Percentiles rank a stretch among this genome's conserved stretches.
Evolutionary conservation across 176 grass and related monocot genomes (phyloP).

Genomic region (Eremochloa ophiuroides): DNA sequence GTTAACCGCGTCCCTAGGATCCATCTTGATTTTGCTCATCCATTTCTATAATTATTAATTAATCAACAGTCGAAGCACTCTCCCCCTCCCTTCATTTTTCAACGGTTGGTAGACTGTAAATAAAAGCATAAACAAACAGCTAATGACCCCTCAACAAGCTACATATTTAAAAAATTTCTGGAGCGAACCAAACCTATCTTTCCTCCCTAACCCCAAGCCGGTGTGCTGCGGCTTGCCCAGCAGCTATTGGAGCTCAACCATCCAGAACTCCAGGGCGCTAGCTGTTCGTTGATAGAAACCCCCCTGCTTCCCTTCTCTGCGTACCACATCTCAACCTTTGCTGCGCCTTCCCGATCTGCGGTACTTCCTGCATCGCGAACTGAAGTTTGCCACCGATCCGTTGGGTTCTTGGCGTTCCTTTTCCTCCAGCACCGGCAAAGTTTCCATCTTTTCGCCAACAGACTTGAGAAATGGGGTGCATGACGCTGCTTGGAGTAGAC

Average conservation of each 20-base stretch:
- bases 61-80: not conserved
- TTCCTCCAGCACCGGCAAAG: conserved; percentile 20
- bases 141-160: conserved; percentile 38
- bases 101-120: conserved; percentile 46
- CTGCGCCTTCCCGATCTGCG: conserved; percentile 30
- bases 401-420: conserved; percentile 5
- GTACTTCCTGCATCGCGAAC: conserved; percentile 32
- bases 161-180: conserved; percentile 8
- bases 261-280: conserved; percentile 30
- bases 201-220: conserved; percentile 7
- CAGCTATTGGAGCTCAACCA: conserved; percentile 43
- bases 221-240: conserved; percentile 20
- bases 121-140: conserved; percentile 36
- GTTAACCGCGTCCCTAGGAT: conserved; percentile 28
- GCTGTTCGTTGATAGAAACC: conserved; percentile 26
- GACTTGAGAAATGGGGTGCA: conserved; percentile 27
- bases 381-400: conserved; percentile 14
- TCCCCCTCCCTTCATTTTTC: conserved; percentile 22
- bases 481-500: conserved; percentile 42
- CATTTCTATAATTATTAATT: not conserved
- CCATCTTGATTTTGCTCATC: conserved; percentile 4
- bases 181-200: conserved; percentile 16
- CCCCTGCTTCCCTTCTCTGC: conserved; percentile 6
- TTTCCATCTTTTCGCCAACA: conserved; percentile 8
- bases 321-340: conserved; percentile 34